Conservation (phyloP, 306 rosid genomes). For the Rosa persica region DNA sequence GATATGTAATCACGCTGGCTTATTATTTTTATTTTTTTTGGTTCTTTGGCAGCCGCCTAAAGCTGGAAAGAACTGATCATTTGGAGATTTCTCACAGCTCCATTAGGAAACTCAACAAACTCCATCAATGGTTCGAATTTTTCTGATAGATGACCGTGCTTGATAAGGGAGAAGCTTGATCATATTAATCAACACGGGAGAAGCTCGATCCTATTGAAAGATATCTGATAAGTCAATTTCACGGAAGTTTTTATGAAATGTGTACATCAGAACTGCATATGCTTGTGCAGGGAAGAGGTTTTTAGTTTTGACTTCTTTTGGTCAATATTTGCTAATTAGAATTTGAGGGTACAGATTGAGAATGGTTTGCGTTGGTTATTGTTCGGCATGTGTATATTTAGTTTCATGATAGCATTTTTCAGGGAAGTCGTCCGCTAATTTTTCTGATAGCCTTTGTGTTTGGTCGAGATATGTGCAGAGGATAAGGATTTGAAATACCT, state of each 20-base stretch:
- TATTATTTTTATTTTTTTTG: neutral
- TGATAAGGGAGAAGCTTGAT: slow-evolving; percentile 34
- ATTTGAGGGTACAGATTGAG: slow-evolving; percentile 42
- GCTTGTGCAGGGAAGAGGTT: slow-evolving; percentile 43
- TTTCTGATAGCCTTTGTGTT: neutral
- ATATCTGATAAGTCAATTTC: slow-evolving; percentile 28
- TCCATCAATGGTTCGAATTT: slow-evolving; percentile 32
- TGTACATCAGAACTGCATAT: slow-evolving; percentile 43
- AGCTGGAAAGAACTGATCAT: slow-evolving; percentile 45
- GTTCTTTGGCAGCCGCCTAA: slow-evolving; percentile 58
- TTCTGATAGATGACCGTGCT: slow-evolving; percentile 39
- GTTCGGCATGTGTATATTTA: slow-evolving; percentile 24
- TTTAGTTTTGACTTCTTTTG: slow-evolving; percentile 36
- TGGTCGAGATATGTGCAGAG: no score
- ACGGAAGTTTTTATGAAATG: slow-evolving; percentile 22
- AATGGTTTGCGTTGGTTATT: slow-evolving; percentile 25
- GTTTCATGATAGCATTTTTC: slow-evolving; percentile 1
- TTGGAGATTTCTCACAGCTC: slow-evolving; percentile 37
- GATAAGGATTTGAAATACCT: no score
- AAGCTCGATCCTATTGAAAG: slow-evolving; percentile 31
- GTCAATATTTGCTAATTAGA: slow-evolving; percentile 37
- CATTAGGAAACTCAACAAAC: slow-evolving; percentile 35
- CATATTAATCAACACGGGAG: neutral
- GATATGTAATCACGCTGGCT: neutral
- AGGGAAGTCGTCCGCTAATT: neutral